These are phyloP conservation scores for Acacia pycnantha DNA, from an alignment of 331 rosid species.

Conservation along the genomic window DNA sequence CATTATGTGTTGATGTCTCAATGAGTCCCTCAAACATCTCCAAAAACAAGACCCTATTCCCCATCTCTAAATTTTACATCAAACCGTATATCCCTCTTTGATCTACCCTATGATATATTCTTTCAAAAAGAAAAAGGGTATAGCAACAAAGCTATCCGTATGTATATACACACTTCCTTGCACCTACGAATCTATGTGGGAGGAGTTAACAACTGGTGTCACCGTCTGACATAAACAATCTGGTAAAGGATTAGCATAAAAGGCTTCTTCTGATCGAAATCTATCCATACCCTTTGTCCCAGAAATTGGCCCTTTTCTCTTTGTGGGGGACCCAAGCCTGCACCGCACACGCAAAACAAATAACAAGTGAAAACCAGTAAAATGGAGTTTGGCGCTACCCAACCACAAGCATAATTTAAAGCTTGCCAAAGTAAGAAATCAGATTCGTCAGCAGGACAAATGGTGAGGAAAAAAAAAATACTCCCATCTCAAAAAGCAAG, in stretches of 20 bases:
- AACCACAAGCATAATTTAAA: neutral
- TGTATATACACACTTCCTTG: conserved; percentile 7
- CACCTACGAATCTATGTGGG: conserved; percentile 23
- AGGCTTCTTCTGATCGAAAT: conserved; percentile 94
- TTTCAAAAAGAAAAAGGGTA: neutral
- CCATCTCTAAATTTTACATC: conserved; percentile 29
- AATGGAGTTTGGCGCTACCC: neutral
- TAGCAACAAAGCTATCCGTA: conserved; percentile 1
- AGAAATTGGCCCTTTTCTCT: conserved; percentile 90
- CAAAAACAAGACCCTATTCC: neutral
- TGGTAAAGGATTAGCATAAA: conserved; percentile 85
- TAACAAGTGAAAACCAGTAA: neutral
- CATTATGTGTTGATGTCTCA: neutral
- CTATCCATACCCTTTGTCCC: conserved; percentile 94
- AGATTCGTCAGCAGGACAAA: neutral
- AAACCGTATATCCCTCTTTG: neutral
- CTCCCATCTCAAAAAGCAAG: neutral
- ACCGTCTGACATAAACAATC: conserved; percentile 80
- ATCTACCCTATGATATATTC: neutral
- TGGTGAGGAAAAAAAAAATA: neutral
- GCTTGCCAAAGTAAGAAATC: neutral
- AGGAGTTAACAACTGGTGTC: conserved; percentile 33
- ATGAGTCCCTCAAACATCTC: neutral
- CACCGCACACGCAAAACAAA: conserved; percentile 25
- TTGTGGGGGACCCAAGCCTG: conserved; percentile 84